Evolutionary conservation across 768 basidiomycete genomes (phyloP), one percentile per base, ranked within the genome.

Genomic region (Leccinum obscurum): DNA sequence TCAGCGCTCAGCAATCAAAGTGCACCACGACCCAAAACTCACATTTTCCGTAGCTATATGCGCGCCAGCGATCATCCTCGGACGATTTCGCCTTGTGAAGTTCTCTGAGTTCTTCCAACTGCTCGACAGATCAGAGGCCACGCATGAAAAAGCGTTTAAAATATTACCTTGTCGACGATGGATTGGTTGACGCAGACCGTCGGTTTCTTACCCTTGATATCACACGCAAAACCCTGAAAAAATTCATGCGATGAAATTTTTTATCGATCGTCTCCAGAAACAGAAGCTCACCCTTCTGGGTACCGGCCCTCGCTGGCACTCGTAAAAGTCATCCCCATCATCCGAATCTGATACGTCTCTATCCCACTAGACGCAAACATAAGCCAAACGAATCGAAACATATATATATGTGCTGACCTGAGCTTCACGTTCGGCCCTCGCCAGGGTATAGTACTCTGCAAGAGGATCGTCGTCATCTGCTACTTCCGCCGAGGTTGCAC

Each of bases 41-140:
- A 90, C 91, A 83, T 81, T 87, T 92, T 48, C 72, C 79, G 67
- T 90, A 90, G 44, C 80, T 80, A 59, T 79, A 80, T 0, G 79
- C 87, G 17, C 88, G 80, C 89, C 90, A 93, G 20, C 77, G 77
- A 65, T 92, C 84, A 13, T 88, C 86, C 17, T 83, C 77, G 0
- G 81, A 78, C 0, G 77, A 70, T 68, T 87, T 89, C 4, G 82
- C 79, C 56, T 82, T 78, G 68, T 93, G 88, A 3, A 93, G 75
- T 13, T 80, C 74, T 76, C 78, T 82, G 6, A 93, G 81, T 68
- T 90, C 85, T 63, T 83, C 75, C 13, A 93, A 76, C 91, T 93
- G 28, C 14, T 24, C 26, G 32, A 64, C 7, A 41, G 49, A 41
- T 59, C 28, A 61, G 52, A 35, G 28, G 53, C 48, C 17, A 26